These are phyloP conservation scores for Colletotrichum navitas DNA, from an alignment of 2,329 filamentous ascomycete species.

Conservation along the genomic window DNA sequence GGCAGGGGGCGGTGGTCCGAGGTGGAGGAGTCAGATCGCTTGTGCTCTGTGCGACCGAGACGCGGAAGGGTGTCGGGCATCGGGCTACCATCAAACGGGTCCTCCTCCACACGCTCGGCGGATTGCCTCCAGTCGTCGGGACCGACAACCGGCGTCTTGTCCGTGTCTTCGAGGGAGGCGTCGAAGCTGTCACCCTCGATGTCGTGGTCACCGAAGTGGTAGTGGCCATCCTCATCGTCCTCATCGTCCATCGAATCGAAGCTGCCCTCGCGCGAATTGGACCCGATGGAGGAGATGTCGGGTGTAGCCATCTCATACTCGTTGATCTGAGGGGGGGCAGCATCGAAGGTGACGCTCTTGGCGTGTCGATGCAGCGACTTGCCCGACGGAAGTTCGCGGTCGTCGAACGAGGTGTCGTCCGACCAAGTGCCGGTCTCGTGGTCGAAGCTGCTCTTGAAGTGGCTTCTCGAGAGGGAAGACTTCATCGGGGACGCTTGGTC, in stretches of 20 bases:
- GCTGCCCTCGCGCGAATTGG: conserved; percentile 91
- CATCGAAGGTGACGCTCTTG: conserved; percentile 98
- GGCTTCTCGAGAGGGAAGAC: conserved; percentile 81
- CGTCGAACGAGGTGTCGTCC: conserved; percentile 71
- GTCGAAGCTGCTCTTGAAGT: conserved; percentile 77
- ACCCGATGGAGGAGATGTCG: conserved; percentile 91
- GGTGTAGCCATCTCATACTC: conserved; percentile 99
- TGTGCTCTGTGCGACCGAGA: conserved; percentile 65
- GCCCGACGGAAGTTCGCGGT: conserved; percentile 72
- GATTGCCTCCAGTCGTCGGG: conserved; percentile 93
- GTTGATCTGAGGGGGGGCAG: conserved; percentile 91
- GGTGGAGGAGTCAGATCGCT: conserved; percentile 80
- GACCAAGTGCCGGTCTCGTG: conserved; percentile 77
- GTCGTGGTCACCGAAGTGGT: conserved; percentile 66
- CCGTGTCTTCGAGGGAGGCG: conserved; percentile 92
- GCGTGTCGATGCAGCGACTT: conserved; percentile 83
- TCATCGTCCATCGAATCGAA: conserved; percentile 87
- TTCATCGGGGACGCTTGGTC: conserved; percentile 85
- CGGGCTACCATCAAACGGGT: conserved; percentile 79
- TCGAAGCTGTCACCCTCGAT: conserved; percentile 92
- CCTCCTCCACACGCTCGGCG: conserved; percentile 64
- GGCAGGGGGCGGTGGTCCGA: conserved; percentile 84
- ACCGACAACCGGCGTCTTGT: conserved; percentile 97
- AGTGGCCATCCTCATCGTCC: conserved; percentile 63
- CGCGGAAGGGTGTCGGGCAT: conserved; percentile 66